Percentiles rank a stretch among this genome's conserved stretches.
These are phyloP conservation scores for Tephrocybe sp. DNA, from an alignment of 768 basidiomycete genomes.

Conservation along the genomic window DNA sequence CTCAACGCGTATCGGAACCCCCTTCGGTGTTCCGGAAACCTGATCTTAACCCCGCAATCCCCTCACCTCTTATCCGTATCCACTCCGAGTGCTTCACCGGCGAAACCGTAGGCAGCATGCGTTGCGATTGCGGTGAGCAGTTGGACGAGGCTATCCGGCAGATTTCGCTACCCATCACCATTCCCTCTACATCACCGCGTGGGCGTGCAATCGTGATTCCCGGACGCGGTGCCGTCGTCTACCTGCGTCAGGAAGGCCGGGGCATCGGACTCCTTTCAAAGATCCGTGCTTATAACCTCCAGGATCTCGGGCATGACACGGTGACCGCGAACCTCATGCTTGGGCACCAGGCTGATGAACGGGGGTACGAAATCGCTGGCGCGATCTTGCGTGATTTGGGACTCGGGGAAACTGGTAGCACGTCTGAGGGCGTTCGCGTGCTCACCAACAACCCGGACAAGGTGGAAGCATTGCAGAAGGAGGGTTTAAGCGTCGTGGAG, in stretches of 20 bases:
- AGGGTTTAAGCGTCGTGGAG: slow-evolving; percentile 80
- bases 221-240: slow-evolving; percentile 90
- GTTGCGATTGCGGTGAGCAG: slow-evolving; percentile 99
- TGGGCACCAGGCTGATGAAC: slow-evolving; percentile 91
- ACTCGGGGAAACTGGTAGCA: slow-evolving; percentile 47
- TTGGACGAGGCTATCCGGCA: slow-evolving; percentile 95
- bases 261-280: slow-evolving; percentile 96
- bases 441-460: slow-evolving; percentile 99
- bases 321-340: slow-evolving; percentile 96
- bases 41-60: slow-evolving; percentile 36
- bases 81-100: slow-evolving; percentile 99
- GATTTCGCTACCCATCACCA: slow-evolving; percentile 69
- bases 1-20: slow-evolving; percentile 44
- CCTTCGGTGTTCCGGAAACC: slow-evolving; percentile 20
- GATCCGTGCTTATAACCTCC: slow-evolving; percentile 95
- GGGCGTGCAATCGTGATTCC: slow-evolving; percentile 50
- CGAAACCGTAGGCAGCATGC: slow-evolving; percentile 96
- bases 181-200: slow-evolving; percentile 35
- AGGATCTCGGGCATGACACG: slow-evolving; percentile 98
- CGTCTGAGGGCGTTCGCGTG: slow-evolving; percentile 62
- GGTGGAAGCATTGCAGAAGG: slow-evolving; percentile 80
- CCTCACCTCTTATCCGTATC: slow-evolving; percentile 86
- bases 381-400: slow-evolving; percentile 90
- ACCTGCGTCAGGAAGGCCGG: slow-evolving; percentile 95
- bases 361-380: slow-evolving; percentile 88